A percentile compares a stretch with the other conserved stretches of the same genome.
These are phyloP conservation scores for Ganoderma leucocontextum DNA, from an alignment of 1,284 basidiomycete species.

Conservation along the genomic window DNA sequence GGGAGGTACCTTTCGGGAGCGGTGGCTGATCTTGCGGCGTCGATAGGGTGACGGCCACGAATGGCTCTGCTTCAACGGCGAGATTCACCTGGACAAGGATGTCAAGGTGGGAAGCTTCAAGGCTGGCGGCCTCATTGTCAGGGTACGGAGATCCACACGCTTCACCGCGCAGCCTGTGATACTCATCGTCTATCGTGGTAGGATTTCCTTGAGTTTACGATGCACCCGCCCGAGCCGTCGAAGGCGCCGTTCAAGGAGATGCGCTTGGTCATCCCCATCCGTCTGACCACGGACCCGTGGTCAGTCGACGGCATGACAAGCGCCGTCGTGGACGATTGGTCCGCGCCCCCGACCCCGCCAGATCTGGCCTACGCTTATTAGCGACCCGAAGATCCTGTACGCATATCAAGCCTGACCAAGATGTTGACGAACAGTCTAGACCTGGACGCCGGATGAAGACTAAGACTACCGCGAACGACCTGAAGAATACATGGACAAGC, in stretches of 20 bases:
- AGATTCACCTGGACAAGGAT: constrained; percentile 57
- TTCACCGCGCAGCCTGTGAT: neutral
- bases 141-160: constrained; percentile 47
- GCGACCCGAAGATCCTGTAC: neutral
- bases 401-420: neutral
- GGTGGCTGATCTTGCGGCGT: neutral
- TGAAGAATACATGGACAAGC: neutral
- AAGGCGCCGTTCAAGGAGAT: constrained; percentile 66
- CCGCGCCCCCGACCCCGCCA: constrained; percentile 34
- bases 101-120: constrained; percentile 67
- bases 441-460: neutral
- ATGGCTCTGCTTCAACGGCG: constrained; percentile 68
- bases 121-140: constrained; percentile 69
- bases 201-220: constrained; percentile 71
- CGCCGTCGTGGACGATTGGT: constrained; percentile 36
- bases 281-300: constrained; percentile 73
- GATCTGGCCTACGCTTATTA: constrained; percentile 15
- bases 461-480: neutral
- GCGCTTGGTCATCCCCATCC: constrained; percentile 65
- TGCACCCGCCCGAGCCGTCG: constrained; percentile 61
- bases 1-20: neutral
- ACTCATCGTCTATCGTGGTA: constrained; percentile 35
- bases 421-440: neutral
- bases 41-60: constrained; percentile 64
- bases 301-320: constrained; percentile 44